Conservation (phyloP, 78 protist species). For the Salpingoeca rosetta region DNA sequence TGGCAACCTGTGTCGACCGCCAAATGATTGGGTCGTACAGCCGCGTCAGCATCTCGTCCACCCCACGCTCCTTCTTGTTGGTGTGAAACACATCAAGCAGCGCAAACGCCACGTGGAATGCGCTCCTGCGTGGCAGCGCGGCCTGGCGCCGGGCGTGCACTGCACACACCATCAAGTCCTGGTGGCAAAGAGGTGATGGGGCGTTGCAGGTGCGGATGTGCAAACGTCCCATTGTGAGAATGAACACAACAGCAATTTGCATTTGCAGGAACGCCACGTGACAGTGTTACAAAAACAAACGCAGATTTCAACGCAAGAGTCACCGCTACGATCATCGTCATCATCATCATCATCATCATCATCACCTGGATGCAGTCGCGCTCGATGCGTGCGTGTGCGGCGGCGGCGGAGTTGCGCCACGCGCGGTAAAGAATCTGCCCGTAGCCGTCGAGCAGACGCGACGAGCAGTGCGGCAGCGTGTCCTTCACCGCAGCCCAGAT, state of each 20-base stretch:
- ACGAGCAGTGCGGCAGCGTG: slow-evolving; percentile 7
- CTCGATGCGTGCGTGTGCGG: background rate
- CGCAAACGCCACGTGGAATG: background rate
- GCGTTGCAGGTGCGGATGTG: background rate
- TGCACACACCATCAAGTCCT: slow-evolving; percentile 26
- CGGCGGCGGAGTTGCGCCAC: slow-evolving; percentile 5
- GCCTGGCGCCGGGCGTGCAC: slow-evolving; percentile 3
- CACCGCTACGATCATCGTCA: background rate
- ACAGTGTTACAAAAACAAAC: background rate
- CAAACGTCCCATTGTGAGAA: background rate
- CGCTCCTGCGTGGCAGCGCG: background rate
- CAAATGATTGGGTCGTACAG: slow-evolving; percentile 41
- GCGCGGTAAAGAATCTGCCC: slow-evolving; percentile 28
- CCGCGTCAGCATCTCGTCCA: slow-evolving; percentile 26
- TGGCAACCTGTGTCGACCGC: slow-evolving; percentile 24
- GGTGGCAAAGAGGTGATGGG: background rate
- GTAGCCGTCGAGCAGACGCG: background rate
- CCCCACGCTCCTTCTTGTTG: slow-evolving; percentile 11
- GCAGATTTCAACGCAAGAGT: too few species aligned
- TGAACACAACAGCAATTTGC: too few species aligned
- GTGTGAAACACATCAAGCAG: background rate
- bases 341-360: background rate
- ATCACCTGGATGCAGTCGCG: background rate
- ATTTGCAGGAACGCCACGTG: too few species aligned
- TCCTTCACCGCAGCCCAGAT: slow-evolving; percentile 20